Percentiles rank a stretch among this genome's conserved stretches.
Evolutionary conservation across 1,284 basidiomycete genomes (phyloP).

Genomic region (Singerocomus rubriflavus): DNA sequence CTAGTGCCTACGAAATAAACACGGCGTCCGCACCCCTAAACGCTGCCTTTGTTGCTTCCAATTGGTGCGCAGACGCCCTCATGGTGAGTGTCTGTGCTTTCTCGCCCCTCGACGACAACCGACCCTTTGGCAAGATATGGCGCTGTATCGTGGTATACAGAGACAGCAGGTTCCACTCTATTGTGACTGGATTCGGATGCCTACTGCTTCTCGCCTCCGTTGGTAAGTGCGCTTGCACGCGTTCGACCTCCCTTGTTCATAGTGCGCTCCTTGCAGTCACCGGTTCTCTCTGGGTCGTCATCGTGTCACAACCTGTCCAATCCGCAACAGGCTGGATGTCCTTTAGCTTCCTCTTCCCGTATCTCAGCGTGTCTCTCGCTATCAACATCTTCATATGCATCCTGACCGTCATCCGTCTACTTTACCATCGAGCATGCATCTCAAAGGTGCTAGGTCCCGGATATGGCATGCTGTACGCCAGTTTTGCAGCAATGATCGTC

Average conservation of each 20-base stretch:
- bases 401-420: conserved; percentile 28
- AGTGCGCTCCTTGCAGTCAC: conserved; percentile 19
- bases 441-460: conserved; percentile 26
- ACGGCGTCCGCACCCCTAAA: conserved; percentile 28
- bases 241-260: background rate
- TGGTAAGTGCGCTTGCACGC: conserved; percentile 12
- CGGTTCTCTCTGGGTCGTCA: conserved; percentile 27
- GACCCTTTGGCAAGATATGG: conserved; percentile 31
- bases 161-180: conserved; percentile 25
- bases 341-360: conserved; percentile 31
- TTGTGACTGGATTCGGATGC: conserved; percentile 19
- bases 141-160: conserved; percentile 34
- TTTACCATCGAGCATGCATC: conserved; percentile 31
- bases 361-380: conserved; percentile 32
- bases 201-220: conserved; percentile 27
- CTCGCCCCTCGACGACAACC: background rate
- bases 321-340: conserved; percentile 28
- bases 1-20: conserved; percentile 23
- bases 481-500: conserved; percentile 30
- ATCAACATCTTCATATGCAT: conserved; percentile 31
- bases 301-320: conserved; percentile 23
- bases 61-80: conserved; percentile 34
- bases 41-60: conserved; percentile 27
- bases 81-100: conserved; percentile 26
- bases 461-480: conserved; percentile 29